These are phyloP conservation scores for Oemleria cerasiformis DNA, from an alignment of 306 rosid species.

Conservation along the genomic window DNA sequence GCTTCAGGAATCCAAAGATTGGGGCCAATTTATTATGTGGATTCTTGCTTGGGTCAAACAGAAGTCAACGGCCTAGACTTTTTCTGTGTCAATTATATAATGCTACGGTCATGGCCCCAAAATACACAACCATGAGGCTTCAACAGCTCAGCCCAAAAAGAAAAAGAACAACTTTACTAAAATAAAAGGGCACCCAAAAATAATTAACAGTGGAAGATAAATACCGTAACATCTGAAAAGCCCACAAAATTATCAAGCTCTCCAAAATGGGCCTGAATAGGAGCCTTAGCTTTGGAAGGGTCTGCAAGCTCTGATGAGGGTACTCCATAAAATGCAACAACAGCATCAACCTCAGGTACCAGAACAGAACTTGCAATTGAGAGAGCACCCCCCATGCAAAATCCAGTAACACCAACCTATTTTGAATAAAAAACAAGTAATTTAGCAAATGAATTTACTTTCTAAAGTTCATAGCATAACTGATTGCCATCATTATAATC, in stretches of 20 bases:
- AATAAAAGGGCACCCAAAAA: not conserved
- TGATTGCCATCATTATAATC: not conserved
- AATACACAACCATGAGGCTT: not conserved
- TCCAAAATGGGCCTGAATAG: slow-evolving; percentile 96
- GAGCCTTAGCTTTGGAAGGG: slow-evolving; percentile 82
- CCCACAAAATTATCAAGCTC: slow-evolving; percentile 85
- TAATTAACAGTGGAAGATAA: slow-evolving; percentile 1
- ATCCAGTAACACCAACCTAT: slow-evolving; percentile 95
- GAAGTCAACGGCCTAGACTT: not conserved
- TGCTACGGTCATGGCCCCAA: not conserved
- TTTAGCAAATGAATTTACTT: slow-evolving; percentile 6
- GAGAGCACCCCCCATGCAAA: slow-evolving; percentile 98
- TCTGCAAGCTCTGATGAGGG: slow-evolving; percentile 92
- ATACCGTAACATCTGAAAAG: slow-evolving; percentile 88
- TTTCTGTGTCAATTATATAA: not conserved
- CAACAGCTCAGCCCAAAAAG: not conserved
- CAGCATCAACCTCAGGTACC: slow-evolving; percentile 79
- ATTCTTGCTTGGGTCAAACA: not conserved
- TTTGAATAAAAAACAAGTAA: slow-evolving; percentile 16
- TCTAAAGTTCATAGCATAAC: not conserved
- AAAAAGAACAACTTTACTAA: not conserved
- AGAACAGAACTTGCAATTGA: slow-evolving; percentile 93
- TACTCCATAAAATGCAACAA: slow-evolving; percentile 86
- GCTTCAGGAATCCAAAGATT: not conserved
- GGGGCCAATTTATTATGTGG: not conserved